Conservation (phyloP, 192 early-diverging fungal genomes). For the Dissophora ornata region DNA sequence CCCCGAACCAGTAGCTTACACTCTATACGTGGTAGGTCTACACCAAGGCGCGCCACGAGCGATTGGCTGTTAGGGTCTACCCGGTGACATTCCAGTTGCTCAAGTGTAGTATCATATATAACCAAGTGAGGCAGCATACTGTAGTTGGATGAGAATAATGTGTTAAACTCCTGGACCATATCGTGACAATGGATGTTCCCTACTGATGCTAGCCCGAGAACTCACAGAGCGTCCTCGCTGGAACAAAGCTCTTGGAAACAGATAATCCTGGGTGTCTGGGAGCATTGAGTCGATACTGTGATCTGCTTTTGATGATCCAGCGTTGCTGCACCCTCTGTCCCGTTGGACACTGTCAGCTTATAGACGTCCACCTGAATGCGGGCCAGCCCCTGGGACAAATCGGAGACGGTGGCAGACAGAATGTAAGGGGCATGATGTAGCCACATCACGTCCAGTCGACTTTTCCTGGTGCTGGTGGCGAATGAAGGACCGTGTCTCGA, state of each 20-base stretch:
- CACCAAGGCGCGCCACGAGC: conserved; percentile 1
- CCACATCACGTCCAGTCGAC: conserved; percentile 7
- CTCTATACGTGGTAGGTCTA: conserved; percentile 6
- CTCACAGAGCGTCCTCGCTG: conserved; percentile 11
- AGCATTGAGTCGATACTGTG: conserved; percentile 1
- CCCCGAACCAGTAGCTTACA: conserved; percentile 6
- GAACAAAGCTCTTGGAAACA: conserved; percentile 7
- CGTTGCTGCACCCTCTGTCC: background rate
- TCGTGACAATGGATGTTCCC: background rate
- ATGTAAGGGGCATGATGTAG: conserved; percentile 24
- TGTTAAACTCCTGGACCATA: background rate
- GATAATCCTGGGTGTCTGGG: conserved; percentile 9
- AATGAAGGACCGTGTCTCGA: too few relatives aligned
- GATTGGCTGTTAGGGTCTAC: background rate
- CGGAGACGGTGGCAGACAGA: conserved; percentile 3
- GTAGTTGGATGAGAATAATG: too few relatives aligned
- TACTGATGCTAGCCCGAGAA: background rate
- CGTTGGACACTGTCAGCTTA: background rate
- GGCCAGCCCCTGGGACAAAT: background rate
- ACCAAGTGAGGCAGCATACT: conserved; percentile 22
- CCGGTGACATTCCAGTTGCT: conserved; percentile 30
- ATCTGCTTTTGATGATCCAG: conserved; percentile 14
- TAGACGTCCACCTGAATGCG: conserved; percentile 15
- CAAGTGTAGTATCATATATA: conserved; percentile 12
- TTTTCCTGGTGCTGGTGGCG: background rate